phyloP scores from a whole-genome alignment of 192 early-diverging fungal genomes.

The Lunasporangiospora selenospora region DNA sequence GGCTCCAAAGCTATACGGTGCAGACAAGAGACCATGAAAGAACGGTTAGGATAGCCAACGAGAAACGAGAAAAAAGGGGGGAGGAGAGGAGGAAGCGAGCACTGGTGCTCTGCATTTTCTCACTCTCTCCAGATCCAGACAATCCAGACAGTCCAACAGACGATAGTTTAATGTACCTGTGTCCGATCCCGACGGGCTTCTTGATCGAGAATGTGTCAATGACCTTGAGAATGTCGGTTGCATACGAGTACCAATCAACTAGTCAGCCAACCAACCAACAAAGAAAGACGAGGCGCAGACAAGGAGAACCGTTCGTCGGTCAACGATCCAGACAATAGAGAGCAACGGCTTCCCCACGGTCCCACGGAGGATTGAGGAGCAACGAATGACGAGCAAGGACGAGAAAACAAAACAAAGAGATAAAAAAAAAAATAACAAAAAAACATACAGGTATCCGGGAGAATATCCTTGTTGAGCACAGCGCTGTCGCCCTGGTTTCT shows the following conservation, averaged over 20 bases:
- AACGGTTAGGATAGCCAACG: too few species aligned
- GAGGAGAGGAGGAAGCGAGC: neutral
- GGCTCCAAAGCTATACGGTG: constrained; percentile 17
- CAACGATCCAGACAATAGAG: too few species aligned
- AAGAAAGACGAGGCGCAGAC: neutral
- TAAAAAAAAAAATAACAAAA: too few species aligned
- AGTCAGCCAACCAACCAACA: neutral
- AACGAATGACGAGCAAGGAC: too few species aligned
- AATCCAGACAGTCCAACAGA: too few species aligned
- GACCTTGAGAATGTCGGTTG: constrained; percentile 54
- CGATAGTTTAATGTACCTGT: constrained; percentile 57
- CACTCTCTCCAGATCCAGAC: too few species aligned
- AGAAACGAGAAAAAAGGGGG: neutral
- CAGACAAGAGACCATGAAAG: neutral
- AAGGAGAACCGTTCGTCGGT: too few species aligned
- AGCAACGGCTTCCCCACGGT: too few species aligned
- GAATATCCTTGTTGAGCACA: constrained; percentile 50
- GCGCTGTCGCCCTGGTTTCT: constrained; percentile 67
- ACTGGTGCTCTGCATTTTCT: too few species aligned
- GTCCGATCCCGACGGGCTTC: constrained; percentile 60
- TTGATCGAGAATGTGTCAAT: constrained; percentile 47
- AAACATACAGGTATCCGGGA: constrained; percentile 48
- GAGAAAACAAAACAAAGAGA: too few species aligned
- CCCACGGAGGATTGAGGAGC: too few species aligned
- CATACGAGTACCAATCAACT: constrained; percentile 63